phyloP scores from a whole-genome alignment of 805 yeast species.

The Saccharomycopsis sp. region DNA sequence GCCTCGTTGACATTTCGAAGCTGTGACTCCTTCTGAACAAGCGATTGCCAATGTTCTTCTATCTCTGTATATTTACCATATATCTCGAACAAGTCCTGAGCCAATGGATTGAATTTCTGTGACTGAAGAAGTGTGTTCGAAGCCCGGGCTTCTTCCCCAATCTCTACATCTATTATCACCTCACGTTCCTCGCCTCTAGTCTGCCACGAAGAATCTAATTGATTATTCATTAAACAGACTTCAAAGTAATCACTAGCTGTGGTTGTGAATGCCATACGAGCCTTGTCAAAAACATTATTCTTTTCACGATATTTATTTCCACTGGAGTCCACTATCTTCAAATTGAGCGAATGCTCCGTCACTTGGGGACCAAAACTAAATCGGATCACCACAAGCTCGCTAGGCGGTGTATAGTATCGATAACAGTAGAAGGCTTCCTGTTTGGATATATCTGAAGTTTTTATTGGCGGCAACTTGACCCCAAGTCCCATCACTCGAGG shows the following conservation, averaged over 20 bases:
- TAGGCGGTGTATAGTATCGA: slow-evolving; percentile 6
- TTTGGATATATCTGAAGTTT: slow-evolving; percentile 10
- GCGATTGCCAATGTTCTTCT: slow-evolving; percentile 8
- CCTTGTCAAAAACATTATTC: slow-evolving; percentile 9
- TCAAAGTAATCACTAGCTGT: slow-evolving; percentile 17
- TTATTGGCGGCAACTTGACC: slow-evolving; percentile 13
- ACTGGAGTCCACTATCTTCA: slow-evolving; percentile 6
- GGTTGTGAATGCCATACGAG: slow-evolving; percentile 15
- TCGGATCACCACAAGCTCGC: slow-evolving; percentile 12
- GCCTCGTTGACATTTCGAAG: slow-evolving; percentile 24
- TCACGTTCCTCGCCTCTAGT: slow-evolving; percentile 25
- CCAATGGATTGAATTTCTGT: slow-evolving; percentile 15
- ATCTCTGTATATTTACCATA: slow-evolving; percentile 3
- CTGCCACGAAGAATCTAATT: slow-evolving; percentile 32
- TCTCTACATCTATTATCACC: slow-evolving; percentile 23
- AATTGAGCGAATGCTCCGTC: slow-evolving; percentile 12
- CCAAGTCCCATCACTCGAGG: slow-evolving; percentile 5
- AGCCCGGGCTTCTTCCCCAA: slow-evolving; percentile 10
- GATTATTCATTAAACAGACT: slow-evolving; percentile 29
- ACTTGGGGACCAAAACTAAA: slow-evolving; percentile 12
- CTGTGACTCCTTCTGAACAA: slow-evolving; percentile 20
- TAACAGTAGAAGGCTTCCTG: slow-evolving; percentile 7
- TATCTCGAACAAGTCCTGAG: slow-evolving; percentile 3
- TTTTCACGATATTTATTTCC: slow-evolving; percentile 12
- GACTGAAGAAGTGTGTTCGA: slow-evolving; percentile 10